phyloP scores from a whole-genome alignment of 2,329 filamentous ascomycete genomes.

The Phaeosphaeriaceae sp. region DNA sequence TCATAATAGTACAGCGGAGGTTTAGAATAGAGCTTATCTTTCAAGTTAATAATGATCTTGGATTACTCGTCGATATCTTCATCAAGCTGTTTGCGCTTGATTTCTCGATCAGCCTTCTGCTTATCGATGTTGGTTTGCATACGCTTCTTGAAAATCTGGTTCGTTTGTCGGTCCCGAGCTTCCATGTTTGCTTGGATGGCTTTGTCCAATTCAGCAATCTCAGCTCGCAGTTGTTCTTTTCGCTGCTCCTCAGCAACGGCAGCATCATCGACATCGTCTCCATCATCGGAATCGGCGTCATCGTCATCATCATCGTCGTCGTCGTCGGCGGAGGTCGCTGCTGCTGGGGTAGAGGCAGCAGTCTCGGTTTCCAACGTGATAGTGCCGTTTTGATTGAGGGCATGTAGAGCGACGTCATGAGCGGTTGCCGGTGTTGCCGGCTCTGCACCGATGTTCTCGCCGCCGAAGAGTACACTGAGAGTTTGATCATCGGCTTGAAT shows the following conservation, averaged over 20 bases:
- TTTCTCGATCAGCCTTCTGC: constrained; percentile 55
- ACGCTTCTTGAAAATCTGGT: constrained; percentile 58
- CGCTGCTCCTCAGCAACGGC: constrained; percentile 54
- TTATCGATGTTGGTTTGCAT: constrained; percentile 57
- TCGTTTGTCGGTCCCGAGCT: constrained; percentile 53
- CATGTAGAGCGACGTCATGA: constrained; percentile 47
- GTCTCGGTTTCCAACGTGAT: constrained; percentile 39
- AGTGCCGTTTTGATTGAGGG: constrained; percentile 36
- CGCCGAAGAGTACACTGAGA: constrained; percentile 36
- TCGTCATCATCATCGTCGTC: constrained; percentile 54
- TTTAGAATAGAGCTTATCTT: too few relatives aligned
- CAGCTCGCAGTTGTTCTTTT: constrained; percentile 56
- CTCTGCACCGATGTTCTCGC: constrained; percentile 32
- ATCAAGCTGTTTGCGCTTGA: constrained; percentile 58
- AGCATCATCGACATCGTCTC: constrained; percentile 55
- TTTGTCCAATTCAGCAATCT: constrained; percentile 62
- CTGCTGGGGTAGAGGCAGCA: constrained; percentile 38
- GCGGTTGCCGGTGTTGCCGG: constrained; percentile 43
- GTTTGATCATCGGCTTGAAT: constrained; percentile 40
- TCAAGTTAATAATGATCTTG: neutral
- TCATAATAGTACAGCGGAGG: neutral
- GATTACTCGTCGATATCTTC: constrained; percentile 33
- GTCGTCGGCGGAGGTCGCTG: constrained; percentile 47
- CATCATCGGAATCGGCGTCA: constrained; percentile 48
- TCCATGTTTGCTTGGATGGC: constrained; percentile 54